Evolutionary conservation across 306 rosid genomes (phyloP).

Genomic region (Vigna radiata): DNA sequence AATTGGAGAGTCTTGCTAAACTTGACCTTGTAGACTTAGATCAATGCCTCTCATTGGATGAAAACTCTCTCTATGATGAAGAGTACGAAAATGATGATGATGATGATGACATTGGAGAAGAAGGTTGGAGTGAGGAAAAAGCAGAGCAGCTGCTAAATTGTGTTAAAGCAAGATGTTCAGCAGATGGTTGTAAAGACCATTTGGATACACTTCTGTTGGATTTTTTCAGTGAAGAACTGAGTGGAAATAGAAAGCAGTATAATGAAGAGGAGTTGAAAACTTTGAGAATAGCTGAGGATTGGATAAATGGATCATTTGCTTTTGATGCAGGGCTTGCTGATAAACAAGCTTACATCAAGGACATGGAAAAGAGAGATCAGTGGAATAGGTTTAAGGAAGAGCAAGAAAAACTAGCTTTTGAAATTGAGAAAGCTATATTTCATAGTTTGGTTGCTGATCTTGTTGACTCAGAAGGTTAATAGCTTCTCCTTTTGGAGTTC

Average conservation of each 20-base stretch:
- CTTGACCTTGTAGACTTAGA: conserved; percentile 47
- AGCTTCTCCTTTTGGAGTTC: neutral
- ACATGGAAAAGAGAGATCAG: conserved; percentile 55
- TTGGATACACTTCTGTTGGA: conserved; percentile 57
- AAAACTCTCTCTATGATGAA: conserved; percentile 37
- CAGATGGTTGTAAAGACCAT: conserved; percentile 8
- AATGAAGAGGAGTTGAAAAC: conserved; percentile 41
- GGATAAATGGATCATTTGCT: conserved; percentile 51
- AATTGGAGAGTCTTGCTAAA: conserved; percentile 55
- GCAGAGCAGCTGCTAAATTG: conserved; percentile 54
- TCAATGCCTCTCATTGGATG: conserved; percentile 40
- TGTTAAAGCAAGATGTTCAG: conserved; percentile 48
- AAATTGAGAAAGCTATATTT: conserved; percentile 58
- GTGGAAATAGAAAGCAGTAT: conserved; percentile 34
- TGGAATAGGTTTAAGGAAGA: conserved; percentile 66
- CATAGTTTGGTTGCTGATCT: conserved; percentile 57
- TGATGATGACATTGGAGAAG: conserved; percentile 33
- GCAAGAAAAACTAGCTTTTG: conserved; percentile 57
- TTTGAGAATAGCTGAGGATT: conserved; percentile 57
- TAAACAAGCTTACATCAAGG: conserved; percentile 59
- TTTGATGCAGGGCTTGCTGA: conserved; percentile 47
- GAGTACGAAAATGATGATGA: conserved; percentile 10
- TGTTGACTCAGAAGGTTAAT: conserved; percentile 30
- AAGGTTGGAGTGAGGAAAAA: conserved; percentile 44
- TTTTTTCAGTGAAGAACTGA: conserved; percentile 60